Evolutionary conservation across 495 filamentous ascomycete genomes (phyloP).

Genomic region (Rusavskia elegans): DNA sequence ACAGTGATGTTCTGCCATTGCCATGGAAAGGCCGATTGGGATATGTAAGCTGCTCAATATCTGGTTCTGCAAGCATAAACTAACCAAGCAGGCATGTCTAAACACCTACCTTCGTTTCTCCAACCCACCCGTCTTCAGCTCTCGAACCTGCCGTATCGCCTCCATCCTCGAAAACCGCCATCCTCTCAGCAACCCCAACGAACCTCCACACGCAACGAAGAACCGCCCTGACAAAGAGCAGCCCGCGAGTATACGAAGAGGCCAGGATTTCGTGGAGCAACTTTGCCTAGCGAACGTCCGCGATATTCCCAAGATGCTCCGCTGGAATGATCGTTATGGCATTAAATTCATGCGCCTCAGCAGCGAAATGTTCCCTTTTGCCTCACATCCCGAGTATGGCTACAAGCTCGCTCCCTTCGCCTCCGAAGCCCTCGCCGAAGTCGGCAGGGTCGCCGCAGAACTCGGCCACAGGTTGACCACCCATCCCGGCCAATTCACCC

Average conservation of each 20-base stretch:
- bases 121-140: constrained; percentile 78
- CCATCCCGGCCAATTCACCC: constrained; percentile 76
- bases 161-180: constrained; percentile 83
- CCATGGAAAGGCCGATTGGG: constrained; percentile 89
- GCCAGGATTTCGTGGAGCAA: constrained; percentile 56
- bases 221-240: constrained; percentile 64
- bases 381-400: constrained; percentile 72
- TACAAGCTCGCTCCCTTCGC: constrained; percentile 84
- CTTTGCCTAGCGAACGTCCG: constrained; percentile 69
- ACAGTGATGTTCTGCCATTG: constrained; percentile 73
- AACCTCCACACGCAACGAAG: constrained; percentile 64
- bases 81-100: constrained; percentile 51
- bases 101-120: constrained; percentile 84
- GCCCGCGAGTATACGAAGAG: constrained; percentile 42
- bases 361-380: constrained; percentile 95
- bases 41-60: constrained; percentile 44
- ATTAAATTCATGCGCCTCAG: constrained; percentile 89
- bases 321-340: constrained; percentile 85
- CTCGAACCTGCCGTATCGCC: constrained; percentile 78
- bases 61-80: constrained; percentile 1
- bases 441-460: constrained; percentile 60
- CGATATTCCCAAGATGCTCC: constrained; percentile 70
- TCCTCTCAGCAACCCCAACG: constrained; percentile 55
- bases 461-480: constrained; percentile 77
- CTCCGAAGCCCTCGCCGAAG: constrained; percentile 56